Evolutionary conservation across 192 early-diverging fungal species (phyloP), one percentile per base, ranked within the genome.

Genomic region (Globomyces pollinis-pini): DNA sequence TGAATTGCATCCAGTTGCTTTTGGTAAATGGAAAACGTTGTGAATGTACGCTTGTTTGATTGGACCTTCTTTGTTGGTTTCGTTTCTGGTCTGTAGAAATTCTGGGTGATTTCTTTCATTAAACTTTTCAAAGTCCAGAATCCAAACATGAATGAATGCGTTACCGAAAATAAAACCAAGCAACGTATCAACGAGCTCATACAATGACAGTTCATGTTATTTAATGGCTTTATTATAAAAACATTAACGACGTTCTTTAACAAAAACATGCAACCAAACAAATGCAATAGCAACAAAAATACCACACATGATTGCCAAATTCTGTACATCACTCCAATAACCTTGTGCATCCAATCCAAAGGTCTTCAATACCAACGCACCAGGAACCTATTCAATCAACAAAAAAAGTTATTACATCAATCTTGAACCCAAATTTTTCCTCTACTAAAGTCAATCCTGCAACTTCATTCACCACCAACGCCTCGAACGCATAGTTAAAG

Each of bases 401-500:
- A 55, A 50, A 24, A 41, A 64, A 65, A 71, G 50, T 3, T 9
- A 11, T n/a, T 67, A 86, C 84, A 62, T 91, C 84, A 50, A 93
- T 91, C 42, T 86, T 77, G 18, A 93, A 69, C 6, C 90, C 89
- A 75, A 84, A 89, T 36, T 84, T 80, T 24, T 86, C 83, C 43
- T 93, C 89, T 32, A 84, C 75, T 6, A 93, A 66, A 47, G 84
- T 85, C 32, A 92, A 69, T 36, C 88, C 81, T 1, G 86, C 77
- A 13, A 96, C 76, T 67, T 96, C 93, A 64, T 94, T 96, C 30
- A 91, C 91, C 23, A 92, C 69, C 28, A 96, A 57, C 0, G 93
- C 89, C 57, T 96, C 93, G 45, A 93, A 83, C 5, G 87, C 93
- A 66, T 85, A 81, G 50, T 96, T 93, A 65, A 93, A 96, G 58